Conservation (phyloP, 352 stramenopile species). For the Hyaloperonospora arabidopsidis region DNA sequence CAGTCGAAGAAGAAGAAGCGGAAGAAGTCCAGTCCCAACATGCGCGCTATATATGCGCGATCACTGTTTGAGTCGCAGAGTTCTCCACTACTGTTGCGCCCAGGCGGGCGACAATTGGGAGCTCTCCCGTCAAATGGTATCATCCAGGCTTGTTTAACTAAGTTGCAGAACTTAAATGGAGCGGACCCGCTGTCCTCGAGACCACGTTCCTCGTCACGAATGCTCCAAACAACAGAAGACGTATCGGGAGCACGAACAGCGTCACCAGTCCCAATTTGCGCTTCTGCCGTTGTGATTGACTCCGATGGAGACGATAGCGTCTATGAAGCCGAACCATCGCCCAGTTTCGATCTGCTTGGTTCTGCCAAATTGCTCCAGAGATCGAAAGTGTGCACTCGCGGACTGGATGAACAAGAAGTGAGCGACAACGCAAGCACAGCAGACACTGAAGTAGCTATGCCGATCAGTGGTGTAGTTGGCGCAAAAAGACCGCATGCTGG, state of each 20-base stretch:
- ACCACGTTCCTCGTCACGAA: slow-evolving; percentile 8
- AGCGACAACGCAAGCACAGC: background rate
- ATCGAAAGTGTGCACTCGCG: slow-evolving; percentile 3
- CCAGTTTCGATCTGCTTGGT: slow-evolving; percentile 27
- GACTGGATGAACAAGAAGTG: slow-evolving; percentile 3
- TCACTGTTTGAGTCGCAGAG: slow-evolving; percentile 58
- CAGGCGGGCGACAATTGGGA: slow-evolving; percentile 31
- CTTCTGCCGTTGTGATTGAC: slow-evolving; percentile 9
- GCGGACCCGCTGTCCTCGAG: slow-evolving; percentile 9
- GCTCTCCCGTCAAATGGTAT: slow-evolving; percentile 48
- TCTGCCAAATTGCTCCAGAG: slow-evolving; percentile 5
- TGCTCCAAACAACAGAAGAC: background rate
- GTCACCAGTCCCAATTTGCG: slow-evolving; percentile 10
- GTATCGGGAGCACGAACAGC: background rate
- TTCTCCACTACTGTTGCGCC: slow-evolving; percentile 24
- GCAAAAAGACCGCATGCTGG: background rate
- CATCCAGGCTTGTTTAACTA: slow-evolving; percentile 53
- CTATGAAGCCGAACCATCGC: slow-evolving; percentile 15
- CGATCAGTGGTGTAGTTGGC: slow-evolving; percentile 22
- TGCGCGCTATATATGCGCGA: slow-evolving; percentile 71
- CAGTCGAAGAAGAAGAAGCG: slow-evolving; percentile 23
- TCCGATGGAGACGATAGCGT: slow-evolving; percentile 15
- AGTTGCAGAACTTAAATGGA: slow-evolving; percentile 26
- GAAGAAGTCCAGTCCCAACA: slow-evolving; percentile 37
- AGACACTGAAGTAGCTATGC: slow-evolving; percentile 7